phyloP scores from a whole-genome alignment of 768 basidiomycete species.

The Lactifluus pinguis region DNA sequence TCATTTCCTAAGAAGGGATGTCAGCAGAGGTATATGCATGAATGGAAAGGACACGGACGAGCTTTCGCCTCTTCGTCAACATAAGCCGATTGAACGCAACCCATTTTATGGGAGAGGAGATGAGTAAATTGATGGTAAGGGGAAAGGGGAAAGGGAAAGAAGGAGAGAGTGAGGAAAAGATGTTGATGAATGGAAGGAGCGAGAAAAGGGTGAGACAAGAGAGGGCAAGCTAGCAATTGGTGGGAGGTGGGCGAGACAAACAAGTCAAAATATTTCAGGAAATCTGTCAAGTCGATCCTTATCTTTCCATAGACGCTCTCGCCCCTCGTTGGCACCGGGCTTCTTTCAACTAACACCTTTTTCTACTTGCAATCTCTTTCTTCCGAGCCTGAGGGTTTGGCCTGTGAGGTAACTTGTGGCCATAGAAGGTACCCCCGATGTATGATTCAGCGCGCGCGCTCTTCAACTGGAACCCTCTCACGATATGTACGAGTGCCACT shows the following conservation, averaged over 20 bases:
- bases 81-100: constrained; percentile 62
- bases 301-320: too few species aligned
- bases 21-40: not conserved
- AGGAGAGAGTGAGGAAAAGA: not conserved
- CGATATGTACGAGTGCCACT: not conserved
- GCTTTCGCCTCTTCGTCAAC: constrained; percentile 78
- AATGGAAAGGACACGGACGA: constrained; percentile 39
- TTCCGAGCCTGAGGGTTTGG: too few species aligned
- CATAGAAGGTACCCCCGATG: too few species aligned
- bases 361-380: too few species aligned
- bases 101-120: constrained; percentile 36
- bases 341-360: too few species aligned
- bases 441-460: not conserved
- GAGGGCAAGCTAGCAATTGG: too few species aligned
- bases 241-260: too few species aligned
- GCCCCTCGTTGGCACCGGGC: too few species aligned
- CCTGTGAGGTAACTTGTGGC: too few species aligned
- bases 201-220: too few species aligned
- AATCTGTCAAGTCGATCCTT: too few species aligned
- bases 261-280: too few species aligned
- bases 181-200: not conserved
- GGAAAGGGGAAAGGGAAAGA: constrained; percentile 21
- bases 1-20: constrained; percentile 61
- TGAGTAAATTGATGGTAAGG: not conserved
- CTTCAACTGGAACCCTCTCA: not conserved